Evolutionary conservation across 164 flowering plant genomes (phyloP).

Genomic region (Hamamelis virginiana): DNA sequence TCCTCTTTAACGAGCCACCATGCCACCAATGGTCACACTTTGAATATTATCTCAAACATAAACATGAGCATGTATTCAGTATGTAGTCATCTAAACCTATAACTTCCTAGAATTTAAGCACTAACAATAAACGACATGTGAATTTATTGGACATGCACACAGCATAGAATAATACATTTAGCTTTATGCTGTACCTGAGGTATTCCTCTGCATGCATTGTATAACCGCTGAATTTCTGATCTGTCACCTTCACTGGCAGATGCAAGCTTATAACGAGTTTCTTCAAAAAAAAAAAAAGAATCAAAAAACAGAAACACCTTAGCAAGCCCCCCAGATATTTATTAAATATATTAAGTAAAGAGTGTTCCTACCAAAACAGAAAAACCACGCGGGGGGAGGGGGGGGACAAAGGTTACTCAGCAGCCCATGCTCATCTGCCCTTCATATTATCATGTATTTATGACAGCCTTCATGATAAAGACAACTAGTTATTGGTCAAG

Average conservation of each 20-base stretch:
- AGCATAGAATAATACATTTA: not conserved
- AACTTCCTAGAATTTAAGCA: not conserved
- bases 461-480: no score
- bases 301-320: not conserved
- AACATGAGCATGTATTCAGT: not conserved
- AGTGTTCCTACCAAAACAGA: not conserved
- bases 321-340: no score
- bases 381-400: no score
- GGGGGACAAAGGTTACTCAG: no score
- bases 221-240: constrained; percentile 11
- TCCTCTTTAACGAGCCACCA: not conserved
- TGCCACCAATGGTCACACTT: no score
- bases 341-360: not conserved
- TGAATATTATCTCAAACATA: not conserved
- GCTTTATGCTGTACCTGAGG: constrained; percentile 12
- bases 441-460: no score
- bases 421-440: no score
- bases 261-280: constrained; percentile 14
- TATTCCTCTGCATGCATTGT: constrained; percentile 13
- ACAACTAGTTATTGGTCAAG: no score
- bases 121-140: not conserved
- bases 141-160: not conserved
- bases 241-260: constrained; percentile 16
- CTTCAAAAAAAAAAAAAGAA: not conserved
- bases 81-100: not conserved